Evolutionary conservation across 2,329 filamentous ascomycete species (phyloP).

Genomic region (Chaetomium olivaceum): DNA sequence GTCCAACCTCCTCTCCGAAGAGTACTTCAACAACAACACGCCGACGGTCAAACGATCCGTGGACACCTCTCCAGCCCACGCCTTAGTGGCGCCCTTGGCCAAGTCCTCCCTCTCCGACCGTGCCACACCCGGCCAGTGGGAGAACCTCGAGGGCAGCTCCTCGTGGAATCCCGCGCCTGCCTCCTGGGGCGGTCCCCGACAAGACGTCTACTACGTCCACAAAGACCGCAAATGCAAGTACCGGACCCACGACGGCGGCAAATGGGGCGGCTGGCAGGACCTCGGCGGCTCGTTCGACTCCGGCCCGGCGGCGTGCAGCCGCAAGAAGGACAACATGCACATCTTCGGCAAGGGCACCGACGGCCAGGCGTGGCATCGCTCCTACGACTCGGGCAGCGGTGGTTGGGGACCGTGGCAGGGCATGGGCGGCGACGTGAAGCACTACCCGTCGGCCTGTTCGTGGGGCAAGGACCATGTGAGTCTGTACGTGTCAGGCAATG

Average conservation of each 20-base stretch:
- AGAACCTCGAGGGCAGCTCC: slow-evolving; percentile 28
- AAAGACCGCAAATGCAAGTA: slow-evolving; percentile 32
- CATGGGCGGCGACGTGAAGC: slow-evolving; percentile 36
- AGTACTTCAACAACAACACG: slow-evolving; percentile 24
- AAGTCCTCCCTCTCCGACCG: not conserved
- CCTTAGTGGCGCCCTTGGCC: not conserved
- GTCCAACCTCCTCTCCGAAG: slow-evolving; percentile 16
- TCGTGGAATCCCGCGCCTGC: slow-evolving; percentile 29
- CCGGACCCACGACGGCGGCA: slow-evolving; percentile 28
- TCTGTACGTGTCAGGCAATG: slow-evolving; percentile 36
- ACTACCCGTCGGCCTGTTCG: slow-evolving; percentile 34
- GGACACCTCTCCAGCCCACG: not conserved
- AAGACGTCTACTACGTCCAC: slow-evolving; percentile 33
- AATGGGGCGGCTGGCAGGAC: slow-evolving; percentile 31
- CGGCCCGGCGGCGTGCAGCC: slow-evolving; percentile 26
- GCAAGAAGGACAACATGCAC: slow-evolving; percentile 25
- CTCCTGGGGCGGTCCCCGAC: slow-evolving; percentile 33
- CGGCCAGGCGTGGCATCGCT: slow-evolving; percentile 25
- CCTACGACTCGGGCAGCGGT: slow-evolving; percentile 13
- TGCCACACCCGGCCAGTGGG: slow-evolving; percentile 28
- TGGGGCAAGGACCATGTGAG: slow-evolving; percentile 35
- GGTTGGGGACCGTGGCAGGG: slow-evolving; percentile 34
- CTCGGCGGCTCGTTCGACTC: slow-evolving; percentile 28
- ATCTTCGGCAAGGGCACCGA: slow-evolving; percentile 31
- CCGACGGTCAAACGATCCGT: slow-evolving; percentile 4